Conservation (phyloP, 2,329 filamentous ascomycete species). For the Pseudocercospora eumusae region DNA sequence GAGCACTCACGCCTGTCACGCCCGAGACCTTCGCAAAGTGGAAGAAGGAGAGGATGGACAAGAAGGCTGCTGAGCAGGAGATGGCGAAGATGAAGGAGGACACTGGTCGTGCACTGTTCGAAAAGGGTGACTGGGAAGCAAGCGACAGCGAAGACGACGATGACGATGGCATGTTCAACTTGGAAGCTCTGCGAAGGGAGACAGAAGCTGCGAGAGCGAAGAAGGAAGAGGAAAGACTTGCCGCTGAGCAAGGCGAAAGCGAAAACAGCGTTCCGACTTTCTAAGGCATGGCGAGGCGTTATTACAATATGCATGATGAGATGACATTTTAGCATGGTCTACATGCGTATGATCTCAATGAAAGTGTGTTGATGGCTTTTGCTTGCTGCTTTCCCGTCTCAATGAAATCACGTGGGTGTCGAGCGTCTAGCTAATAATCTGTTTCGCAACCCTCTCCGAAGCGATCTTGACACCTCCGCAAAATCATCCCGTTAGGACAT, state of each 20-base stretch:
- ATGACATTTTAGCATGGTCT: slow-evolving; percentile 6
- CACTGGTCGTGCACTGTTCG: slow-evolving; percentile 91
- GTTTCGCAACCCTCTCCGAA: no score
- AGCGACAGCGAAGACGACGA: slow-evolving; percentile 66
- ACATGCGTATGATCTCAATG: slow-evolving; percentile 9
- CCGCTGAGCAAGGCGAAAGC: slow-evolving; percentile 22
- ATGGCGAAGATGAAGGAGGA: slow-evolving; percentile 90
- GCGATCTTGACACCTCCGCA: no score
- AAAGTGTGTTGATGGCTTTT: not conserved
- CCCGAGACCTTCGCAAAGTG: slow-evolving; percentile 91
- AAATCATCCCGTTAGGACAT: no score
- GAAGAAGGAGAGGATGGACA: slow-evolving; percentile 92
- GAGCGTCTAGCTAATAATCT: no score
- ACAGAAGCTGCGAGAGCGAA: slow-evolving; percentile 73
- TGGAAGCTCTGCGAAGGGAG: slow-evolving; percentile 79
- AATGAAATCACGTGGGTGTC: no score
- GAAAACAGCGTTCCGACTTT: slow-evolving; percentile 19
- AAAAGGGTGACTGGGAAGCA: slow-evolving; percentile 87
- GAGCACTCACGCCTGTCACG: slow-evolving; percentile 88
- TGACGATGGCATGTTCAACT: slow-evolving; percentile 68
- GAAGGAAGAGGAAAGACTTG: slow-evolving; percentile 74
- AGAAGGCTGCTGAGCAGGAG: slow-evolving; percentile 93
- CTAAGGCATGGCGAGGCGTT: slow-evolving; percentile 1
- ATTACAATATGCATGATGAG: not conserved
- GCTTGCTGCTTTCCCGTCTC: not conserved